Percentiles rank a stretch among this genome's conserved stretches.
These are phyloP conservation scores for Theobroma cacao DNA, from an alignment of 345 rosid genomes.

Conservation along the genomic window DNA sequence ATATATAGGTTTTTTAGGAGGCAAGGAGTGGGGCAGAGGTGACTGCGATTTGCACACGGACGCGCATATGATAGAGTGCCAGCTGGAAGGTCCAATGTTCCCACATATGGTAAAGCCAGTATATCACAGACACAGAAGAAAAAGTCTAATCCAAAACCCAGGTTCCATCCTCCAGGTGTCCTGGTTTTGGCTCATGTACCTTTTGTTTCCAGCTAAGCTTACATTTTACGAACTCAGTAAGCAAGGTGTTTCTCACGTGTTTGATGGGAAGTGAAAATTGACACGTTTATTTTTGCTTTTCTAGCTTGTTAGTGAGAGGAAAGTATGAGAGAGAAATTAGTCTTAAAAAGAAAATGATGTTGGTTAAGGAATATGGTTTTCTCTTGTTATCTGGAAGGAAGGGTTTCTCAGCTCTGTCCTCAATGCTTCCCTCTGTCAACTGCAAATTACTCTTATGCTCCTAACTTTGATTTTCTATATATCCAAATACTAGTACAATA, in stretches of 20 bases:
- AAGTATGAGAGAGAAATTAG: background rate
- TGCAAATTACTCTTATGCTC: background rate
- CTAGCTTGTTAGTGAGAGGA: background rate
- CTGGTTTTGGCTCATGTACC: background rate
- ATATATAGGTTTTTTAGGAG: conserved; percentile 1
- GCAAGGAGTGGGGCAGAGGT: background rate
- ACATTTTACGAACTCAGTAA: too few species aligned
- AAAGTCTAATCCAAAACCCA: background rate
- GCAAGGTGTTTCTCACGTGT: conserved; percentile 6
- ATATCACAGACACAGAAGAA: background rate
- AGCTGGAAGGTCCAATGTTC: background rate
- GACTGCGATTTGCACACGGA: conserved; percentile 9
- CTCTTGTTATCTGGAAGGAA: background rate
- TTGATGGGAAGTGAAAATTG: background rate
- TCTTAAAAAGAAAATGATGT: too few species aligned
- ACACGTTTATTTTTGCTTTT: background rate
- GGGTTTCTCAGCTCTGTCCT: background rate
- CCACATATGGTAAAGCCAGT: background rate
- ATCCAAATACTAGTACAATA: too few species aligned
- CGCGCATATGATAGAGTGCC: background rate
- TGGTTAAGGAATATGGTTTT: background rate
- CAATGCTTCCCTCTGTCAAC: background rate
- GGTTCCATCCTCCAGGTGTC: background rate
- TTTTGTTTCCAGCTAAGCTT: conserved; percentile 5
- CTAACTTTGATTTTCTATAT: background rate